Evolutionary conservation across 495 filamentous ascomycete species (phyloP), one percentile per base, ranked within the genome.

Genomic region (Lasiosphaeria ovina): DNA sequence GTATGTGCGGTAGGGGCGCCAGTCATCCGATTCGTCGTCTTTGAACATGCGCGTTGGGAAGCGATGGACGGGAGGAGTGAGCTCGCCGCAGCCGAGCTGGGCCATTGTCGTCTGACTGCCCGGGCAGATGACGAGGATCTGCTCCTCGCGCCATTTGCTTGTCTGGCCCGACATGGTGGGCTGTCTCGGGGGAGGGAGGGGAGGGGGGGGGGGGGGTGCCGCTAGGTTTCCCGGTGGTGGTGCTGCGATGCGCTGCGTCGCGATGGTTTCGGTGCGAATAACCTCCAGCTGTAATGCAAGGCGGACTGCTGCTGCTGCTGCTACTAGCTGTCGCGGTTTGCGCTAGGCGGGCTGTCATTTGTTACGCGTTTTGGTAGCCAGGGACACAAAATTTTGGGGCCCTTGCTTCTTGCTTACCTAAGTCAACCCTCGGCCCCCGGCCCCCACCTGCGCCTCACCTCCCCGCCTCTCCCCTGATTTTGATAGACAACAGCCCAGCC

Each of bases 21-120:
- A 98, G 69, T 93, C 86, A 48, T 89, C 89, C 63, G 80, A 78
- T 58, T 89, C 88, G 51, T 90, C 85, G 33, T 87, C 90, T 4
- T 85, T 85, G 72, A 98, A 98, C 92, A 98, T 95, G 77, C 94
- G 89, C 66, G 93, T 96, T 16, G 87, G 85, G 64, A 97, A 83
- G 63, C 90, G 88, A 70, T 89, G 79, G 51, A 84, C 82, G 31
- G 94, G 89, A 6, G 92, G 93, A 9, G 91, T 93, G 69, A 96
- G 92, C 76, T 98, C 94, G 57, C 88, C 88, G 44, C 96, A 87
- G 51, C 94, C 94, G 17, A 97, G 82, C 79, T 97, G 94, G 63
- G 93, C 95, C 72, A 96, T 85, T 62, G 92, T 97, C 58, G 89
- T 92, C 73, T 91, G 88, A 69, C 92, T 96, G 67, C 94, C 94